These are phyloP conservation scores for Fusarium austroafricanum DNA, from an alignment of 2,329 filamentous ascomycete genomes.

Conservation along the genomic window DNA sequence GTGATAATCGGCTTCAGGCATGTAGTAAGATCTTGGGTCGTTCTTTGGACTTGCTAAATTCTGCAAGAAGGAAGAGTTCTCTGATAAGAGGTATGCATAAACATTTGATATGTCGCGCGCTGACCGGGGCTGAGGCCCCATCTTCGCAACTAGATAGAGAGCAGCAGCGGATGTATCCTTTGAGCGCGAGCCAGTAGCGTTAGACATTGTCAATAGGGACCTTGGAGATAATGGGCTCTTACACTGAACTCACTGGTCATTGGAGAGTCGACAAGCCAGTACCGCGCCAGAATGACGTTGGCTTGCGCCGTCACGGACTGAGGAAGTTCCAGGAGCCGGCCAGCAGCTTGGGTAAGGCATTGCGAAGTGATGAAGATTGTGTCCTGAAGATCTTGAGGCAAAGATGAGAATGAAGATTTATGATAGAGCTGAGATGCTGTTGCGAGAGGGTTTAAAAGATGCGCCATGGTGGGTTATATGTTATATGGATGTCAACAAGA, in stretches of 20 bases:
- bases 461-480: conserved; percentile 58
- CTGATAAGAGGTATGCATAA: conserved; percentile 81
- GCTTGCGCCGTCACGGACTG: conserved; percentile 89
- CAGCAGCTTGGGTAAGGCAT: conserved; percentile 80
- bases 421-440: conserved; percentile 76
- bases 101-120: conserved; percentile 86
- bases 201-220: background rate
- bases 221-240: conserved; percentile 29
- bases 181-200: conserved; percentile 8
- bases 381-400: conserved; percentile 77
- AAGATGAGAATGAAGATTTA: conserved; percentile 64
- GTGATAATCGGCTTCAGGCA: conserved; percentile 79
- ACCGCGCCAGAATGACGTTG: conserved; percentile 83
- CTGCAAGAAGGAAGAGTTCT: conserved; percentile 66
- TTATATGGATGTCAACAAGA: background rate
- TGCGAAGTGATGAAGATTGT: conserved; percentile 77
- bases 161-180: conserved; percentile 85
- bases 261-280: conserved; percentile 74
- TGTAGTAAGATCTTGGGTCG: conserved; percentile 70
- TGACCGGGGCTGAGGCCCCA: conserved; percentile 80
- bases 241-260: conserved; percentile 70
- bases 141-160: conserved; percentile 84
- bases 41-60: conserved; percentile 48
- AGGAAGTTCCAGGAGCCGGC: conserved; percentile 83
- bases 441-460: conserved; percentile 77